These are phyloP conservation scores for Reticulascus tulasneorum DNA, from an alignment of 2,329 filamentous ascomycete genomes.

Conservation along the genomic window DNA sequence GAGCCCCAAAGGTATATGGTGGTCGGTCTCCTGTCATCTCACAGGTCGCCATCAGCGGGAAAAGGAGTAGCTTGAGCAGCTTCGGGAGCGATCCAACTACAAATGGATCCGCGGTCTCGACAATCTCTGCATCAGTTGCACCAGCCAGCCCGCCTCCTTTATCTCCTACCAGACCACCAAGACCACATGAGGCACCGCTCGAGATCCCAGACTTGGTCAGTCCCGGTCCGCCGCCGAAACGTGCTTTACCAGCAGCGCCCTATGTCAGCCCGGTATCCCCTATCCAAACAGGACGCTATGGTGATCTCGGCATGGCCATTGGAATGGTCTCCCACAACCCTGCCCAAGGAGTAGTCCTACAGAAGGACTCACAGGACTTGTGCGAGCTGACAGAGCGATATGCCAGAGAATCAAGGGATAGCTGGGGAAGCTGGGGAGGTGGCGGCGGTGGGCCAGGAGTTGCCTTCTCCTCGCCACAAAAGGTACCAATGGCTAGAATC, in stretches of 20 bases:
- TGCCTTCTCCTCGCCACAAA: constrained; percentile 4
- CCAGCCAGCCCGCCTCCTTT: constrained; percentile 16
- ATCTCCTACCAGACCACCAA: constrained; percentile 29
- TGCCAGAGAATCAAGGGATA: constrained; percentile 23
- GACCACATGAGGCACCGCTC: constrained; percentile 30
- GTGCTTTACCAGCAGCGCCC: constrained; percentile 35
- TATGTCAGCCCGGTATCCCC: constrained; percentile 6
- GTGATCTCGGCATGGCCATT: constrained; percentile 11
- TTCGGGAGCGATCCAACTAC: constrained; percentile 2
- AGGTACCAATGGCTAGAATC: constrained; percentile 9
- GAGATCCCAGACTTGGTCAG: constrained; percentile 31
- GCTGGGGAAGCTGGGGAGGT: constrained; percentile 30
- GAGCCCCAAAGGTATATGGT: constrained; percentile 9
- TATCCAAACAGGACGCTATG: not conserved
- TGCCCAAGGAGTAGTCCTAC: constrained; percentile 13
- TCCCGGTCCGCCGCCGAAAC: constrained; percentile 40
- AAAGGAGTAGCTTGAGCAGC: constrained; percentile 11
- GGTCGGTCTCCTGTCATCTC: not conserved
- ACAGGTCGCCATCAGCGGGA: not conserved
- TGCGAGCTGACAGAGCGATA: constrained; percentile 26
- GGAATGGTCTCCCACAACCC: constrained; percentile 12
- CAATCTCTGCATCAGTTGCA: not conserved
- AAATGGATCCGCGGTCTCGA: constrained; percentile 1
- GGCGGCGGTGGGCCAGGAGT: not conserved
- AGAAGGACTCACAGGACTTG: constrained; percentile 22